Percentiles rank a stretch among this genome's conserved stretches.
Conservation (phyloP, 2,329 filamentous ascomycete genomes). For the Penicillium sp. region DNA sequence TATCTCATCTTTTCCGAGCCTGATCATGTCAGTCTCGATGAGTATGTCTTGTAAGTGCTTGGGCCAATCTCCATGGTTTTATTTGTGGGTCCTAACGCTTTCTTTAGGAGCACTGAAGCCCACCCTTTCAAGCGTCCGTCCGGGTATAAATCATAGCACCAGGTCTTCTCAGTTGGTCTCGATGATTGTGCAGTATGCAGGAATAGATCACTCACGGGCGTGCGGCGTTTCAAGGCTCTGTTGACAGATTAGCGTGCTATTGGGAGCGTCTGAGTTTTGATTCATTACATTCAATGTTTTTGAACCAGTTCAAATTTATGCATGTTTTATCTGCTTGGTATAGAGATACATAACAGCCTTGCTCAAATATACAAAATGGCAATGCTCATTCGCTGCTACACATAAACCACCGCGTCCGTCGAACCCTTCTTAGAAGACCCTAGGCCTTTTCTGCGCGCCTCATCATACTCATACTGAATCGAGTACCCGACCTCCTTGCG, state of each 20-base stretch:
- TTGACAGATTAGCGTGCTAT: not conserved
- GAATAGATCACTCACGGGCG: not conserved
- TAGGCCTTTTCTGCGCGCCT: conserved; percentile 13
- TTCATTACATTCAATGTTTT: not conserved
- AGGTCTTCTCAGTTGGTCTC: too few relatives aligned
- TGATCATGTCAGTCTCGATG: conserved; percentile 40
- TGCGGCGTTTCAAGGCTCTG: conserved; percentile 1
- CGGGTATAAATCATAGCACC: conserved; percentile 1
- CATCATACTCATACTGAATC: conserved; percentile 27
- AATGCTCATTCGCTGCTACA: conserved; percentile 4
- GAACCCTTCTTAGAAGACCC: conserved; percentile 8
- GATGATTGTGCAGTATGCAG: too few relatives aligned
- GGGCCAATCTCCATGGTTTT: not conserved
- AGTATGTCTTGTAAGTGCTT: conserved; percentile 43
- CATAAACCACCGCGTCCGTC: conserved; percentile 18
- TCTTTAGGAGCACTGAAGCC: conserved; percentile 32
- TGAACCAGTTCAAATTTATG: not conserved
- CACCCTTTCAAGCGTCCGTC: conserved; percentile 37
- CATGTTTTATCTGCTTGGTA: too few relatives aligned
- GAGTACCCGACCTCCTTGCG: conserved; percentile 35
- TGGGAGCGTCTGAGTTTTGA: not conserved
- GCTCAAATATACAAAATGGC: not conserved
- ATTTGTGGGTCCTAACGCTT: not conserved
- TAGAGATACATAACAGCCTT: too few relatives aligned
- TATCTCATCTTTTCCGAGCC: conserved; percentile 47